Conservation (phyloP, 2,329 filamentous ascomycete genomes). For the Pyricularia pennisetigena region DNA sequence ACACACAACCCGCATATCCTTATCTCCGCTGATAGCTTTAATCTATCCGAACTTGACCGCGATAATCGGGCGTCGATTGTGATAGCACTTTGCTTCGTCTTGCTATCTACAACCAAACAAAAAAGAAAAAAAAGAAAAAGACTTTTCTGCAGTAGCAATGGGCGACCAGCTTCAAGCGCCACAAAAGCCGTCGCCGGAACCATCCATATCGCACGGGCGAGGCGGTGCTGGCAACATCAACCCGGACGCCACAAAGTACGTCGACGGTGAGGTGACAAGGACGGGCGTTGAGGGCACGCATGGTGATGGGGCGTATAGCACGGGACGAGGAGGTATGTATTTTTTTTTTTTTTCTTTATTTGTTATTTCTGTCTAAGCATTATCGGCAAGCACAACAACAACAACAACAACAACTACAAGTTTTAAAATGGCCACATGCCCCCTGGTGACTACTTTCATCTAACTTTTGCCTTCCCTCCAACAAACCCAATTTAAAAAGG, state of each 20-base stretch:
- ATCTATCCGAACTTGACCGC: not conserved
- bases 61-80: not conserved
- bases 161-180: not conserved
- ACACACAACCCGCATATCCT: not conserved
- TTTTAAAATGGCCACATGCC: too few relatives aligned
- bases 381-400: too few relatives aligned
- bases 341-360: not conserved
- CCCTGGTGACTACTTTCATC: not conserved
- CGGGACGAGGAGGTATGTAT: slow-evolving; percentile 45
- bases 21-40: not conserved
- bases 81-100: not conserved
- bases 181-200: slow-evolving; percentile 21
- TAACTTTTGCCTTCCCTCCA: not conserved
- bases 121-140: not conserved
- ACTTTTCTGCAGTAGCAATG: not conserved
- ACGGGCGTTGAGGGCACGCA: slow-evolving; percentile 43
- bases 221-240: slow-evolving; percentile 54
- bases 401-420: too few relatives aligned
- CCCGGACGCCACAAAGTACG: slow-evolving; percentile 46
- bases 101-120: not conserved
- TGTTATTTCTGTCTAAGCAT: not conserved
- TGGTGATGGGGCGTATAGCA: slow-evolving; percentile 47
- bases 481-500: slow-evolving; percentile 25
- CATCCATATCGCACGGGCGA: slow-evolving; percentile 45
- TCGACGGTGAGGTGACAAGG: slow-evolving; percentile 52